These are phyloP conservation scores for Phytophthora sojae DNA, from an alignment of 352 stramenopile species.

Conservation along the genomic window DNA sequence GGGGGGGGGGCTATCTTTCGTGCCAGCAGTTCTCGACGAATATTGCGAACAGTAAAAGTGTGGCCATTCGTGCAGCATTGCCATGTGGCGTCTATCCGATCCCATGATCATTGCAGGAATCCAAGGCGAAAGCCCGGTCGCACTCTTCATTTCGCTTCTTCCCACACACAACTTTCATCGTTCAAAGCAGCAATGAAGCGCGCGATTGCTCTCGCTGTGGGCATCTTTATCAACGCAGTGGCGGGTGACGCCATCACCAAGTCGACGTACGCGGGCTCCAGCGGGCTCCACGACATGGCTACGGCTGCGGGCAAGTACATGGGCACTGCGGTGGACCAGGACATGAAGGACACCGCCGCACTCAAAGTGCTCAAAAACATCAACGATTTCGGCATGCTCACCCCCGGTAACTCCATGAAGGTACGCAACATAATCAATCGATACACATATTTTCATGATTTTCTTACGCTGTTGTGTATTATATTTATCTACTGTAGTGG, in stretches of 20 bases:
- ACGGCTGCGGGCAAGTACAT: constrained; percentile 42
- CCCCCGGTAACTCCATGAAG: constrained; percentile 44
- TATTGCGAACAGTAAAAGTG: constrained; percentile 18
- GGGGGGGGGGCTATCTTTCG: background rate
- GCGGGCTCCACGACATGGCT: constrained; percentile 34
- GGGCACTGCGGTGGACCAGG: constrained; percentile 35
- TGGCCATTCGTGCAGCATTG: constrained; percentile 9
- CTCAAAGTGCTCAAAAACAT: constrained; percentile 37
- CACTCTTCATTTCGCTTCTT: constrained; percentile 13
- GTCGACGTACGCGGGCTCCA: constrained; percentile 37
- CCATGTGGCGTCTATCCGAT: constrained; percentile 8
- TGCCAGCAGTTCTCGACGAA: background rate
- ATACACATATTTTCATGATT: background rate
- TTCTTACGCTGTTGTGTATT: background rate
- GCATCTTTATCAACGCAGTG: constrained; percentile 12
- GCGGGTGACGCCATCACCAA: constrained; percentile 24
- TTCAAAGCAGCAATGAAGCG: constrained; percentile 21
- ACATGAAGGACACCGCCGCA: constrained; percentile 26
- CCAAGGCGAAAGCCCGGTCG: background rate
- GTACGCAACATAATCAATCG: constrained; percentile 1
- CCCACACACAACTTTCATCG: background rate
- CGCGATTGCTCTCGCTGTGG: constrained; percentile 20
- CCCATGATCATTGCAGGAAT: constrained; percentile 8
- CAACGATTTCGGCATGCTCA: constrained; percentile 43
- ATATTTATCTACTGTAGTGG: constrained; percentile 15